phyloP scores from a whole-genome alignment of 176 grass and related monocot species.

The Cocos nucifera region DNA sequence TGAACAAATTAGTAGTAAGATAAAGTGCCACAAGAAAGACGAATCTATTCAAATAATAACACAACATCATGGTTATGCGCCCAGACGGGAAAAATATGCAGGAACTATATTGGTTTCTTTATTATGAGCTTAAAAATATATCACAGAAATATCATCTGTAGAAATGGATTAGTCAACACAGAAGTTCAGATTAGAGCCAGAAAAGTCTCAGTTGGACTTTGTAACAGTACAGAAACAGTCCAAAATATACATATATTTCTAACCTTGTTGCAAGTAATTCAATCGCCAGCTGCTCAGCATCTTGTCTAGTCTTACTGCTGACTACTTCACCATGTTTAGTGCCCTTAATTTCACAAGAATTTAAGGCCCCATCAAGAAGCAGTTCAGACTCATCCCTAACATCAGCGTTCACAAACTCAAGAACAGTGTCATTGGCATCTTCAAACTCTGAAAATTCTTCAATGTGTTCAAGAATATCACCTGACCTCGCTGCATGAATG shows the following conservation, averaged over 20 bases:
- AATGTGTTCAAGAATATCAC: not conserved
- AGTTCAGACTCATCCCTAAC: not conserved
- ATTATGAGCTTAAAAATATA: too few relatives aligned
- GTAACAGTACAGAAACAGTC: not conserved
- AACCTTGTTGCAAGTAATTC: conserved; percentile 69
- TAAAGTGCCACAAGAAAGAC: too few relatives aligned
- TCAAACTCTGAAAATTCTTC: conserved; percentile 3
- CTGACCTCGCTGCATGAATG: not conserved
- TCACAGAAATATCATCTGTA: too few relatives aligned
- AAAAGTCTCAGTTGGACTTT: conserved; percentile 2
- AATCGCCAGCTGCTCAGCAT: conserved; percentile 54
- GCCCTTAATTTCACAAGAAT: not conserved
- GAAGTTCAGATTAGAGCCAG: conserved; percentile 4
- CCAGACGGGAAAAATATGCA: too few relatives aligned
- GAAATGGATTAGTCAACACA: not conserved
- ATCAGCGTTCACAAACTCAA: not conserved
- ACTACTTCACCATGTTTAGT: not conserved
- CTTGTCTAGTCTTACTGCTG: conserved; percentile 7
- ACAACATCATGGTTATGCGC: too few relatives aligned
- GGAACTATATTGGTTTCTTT: too few relatives aligned
- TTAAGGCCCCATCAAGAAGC: not conserved
- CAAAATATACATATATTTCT: not conserved
- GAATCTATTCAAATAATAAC: too few relatives aligned
- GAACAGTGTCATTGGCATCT: not conserved
- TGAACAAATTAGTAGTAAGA: too few relatives aligned